phyloP scores from a whole-genome alignment of 805 yeast species.

The Saccharomyces jurei region DNA sequence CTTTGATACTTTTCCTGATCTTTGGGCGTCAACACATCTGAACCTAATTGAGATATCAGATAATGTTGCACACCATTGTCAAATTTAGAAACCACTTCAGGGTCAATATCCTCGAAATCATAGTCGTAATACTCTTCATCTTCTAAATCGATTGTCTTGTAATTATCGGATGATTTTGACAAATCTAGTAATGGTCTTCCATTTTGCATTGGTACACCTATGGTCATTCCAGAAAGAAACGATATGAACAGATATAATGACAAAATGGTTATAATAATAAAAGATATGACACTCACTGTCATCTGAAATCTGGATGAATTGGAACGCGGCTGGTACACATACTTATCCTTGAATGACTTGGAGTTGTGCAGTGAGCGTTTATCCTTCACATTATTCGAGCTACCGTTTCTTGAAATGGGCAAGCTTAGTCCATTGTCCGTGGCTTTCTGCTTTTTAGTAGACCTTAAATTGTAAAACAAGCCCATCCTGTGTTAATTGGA shows the following conservation, averaged over 20 bases:
- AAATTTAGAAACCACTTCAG: constrained; percentile 27
- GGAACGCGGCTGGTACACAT: neutral
- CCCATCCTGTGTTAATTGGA: neutral
- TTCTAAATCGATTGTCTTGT: constrained; percentile 14
- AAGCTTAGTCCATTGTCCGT: neutral
- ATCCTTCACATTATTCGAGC: neutral
- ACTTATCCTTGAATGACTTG: neutral
- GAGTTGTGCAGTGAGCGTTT: neutral
- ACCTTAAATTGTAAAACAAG: neutral
- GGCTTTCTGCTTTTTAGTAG: neutral
- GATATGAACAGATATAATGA: neutral
- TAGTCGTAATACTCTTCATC: constrained; percentile 29
- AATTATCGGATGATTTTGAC: neutral
- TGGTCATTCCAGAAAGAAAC: neutral
- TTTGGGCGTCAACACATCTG: constrained; percentile 24
- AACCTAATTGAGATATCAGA: constrained; percentile 30
- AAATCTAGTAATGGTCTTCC: neutral
- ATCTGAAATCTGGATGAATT: neutral
- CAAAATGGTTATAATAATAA: neutral
- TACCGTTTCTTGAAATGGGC: neutral
- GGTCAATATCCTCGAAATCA: constrained; percentile 31
- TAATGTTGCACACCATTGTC: constrained; percentile 35
- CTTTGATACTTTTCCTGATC: constrained; percentile 22
- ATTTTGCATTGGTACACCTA: neutral
- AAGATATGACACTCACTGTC: neutral